Conservation (phyloP, 805 yeast genomes). For the Starmerella roubikii region DNA sequence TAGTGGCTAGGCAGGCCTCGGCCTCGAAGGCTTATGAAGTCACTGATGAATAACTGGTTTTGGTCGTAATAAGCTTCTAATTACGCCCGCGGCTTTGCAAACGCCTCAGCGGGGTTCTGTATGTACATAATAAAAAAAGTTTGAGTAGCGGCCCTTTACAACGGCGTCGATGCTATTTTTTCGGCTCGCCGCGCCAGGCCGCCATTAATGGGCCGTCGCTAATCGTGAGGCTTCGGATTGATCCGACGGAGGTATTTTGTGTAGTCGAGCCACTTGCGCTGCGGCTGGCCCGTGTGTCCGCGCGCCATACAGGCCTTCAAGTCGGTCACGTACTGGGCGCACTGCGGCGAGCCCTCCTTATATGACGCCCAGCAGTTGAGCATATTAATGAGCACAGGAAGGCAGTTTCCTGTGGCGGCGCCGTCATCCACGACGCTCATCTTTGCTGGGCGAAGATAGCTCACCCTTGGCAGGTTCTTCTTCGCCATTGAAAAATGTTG, state of each 20-base stretch:
- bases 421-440: conserved; percentile 14
- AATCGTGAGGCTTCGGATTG: conserved; percentile 38
- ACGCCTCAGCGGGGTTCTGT: too few relatives aligned
- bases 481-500: conserved; percentile 1
- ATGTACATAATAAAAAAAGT: too few relatives aligned
- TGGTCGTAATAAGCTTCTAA: too few relatives aligned
- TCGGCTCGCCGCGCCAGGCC: too few relatives aligned
- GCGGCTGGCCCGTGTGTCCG: conserved; percentile 20
- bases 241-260: conserved; percentile 21
- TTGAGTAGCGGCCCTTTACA: too few relatives aligned
- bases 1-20: too few relatives aligned
- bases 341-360: conserved; percentile 63
- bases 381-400: conserved; percentile 69
- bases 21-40: too few relatives aligned
- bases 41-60: too few relatives aligned
- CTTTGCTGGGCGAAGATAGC: conserved; percentile 14
- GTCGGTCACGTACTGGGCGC: conserved; percentile 42
- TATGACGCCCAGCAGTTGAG: conserved; percentile 94
- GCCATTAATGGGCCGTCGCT: conserved; percentile 2
- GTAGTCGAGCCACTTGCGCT: conserved; percentile 17
- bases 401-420: conserved; percentile 36
- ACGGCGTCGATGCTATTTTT: too few relatives aligned
- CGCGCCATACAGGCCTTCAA: conserved; percentile 60
- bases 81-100: too few relatives aligned
- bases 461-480: conserved; percentile 16